Evolutionary conservation across 148 eudicot genomes (phyloP).

Genomic region (Vaccinium darrowii): DNA sequence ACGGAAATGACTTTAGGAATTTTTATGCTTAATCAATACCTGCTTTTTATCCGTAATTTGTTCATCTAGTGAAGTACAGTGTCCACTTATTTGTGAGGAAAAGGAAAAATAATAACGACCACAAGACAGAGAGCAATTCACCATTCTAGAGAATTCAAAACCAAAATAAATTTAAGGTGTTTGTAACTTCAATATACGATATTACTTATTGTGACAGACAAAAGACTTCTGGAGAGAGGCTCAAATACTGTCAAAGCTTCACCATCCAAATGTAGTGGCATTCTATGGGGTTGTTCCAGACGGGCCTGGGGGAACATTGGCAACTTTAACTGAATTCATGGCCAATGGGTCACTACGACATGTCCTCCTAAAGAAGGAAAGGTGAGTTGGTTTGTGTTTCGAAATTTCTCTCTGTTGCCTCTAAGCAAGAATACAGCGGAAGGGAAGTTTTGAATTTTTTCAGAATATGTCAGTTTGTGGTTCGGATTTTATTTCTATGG

Average conservation of each 20-base stretch:
- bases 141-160: neutral
- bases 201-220: conserved; percentile 43
- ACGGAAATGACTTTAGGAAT: neutral
- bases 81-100: neutral
- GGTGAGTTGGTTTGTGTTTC: conserved; percentile 34
- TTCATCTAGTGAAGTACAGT: neutral
- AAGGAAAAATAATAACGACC: neutral
- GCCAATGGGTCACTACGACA: conserved; percentile 84
- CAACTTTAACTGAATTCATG: conserved; percentile 94
- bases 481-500: neutral
- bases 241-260: conserved; percentile 86
- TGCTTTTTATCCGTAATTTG: neutral
- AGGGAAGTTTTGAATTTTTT: conserved; percentile 6
- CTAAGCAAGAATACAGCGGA: neutral
- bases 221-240: conserved; percentile 99
- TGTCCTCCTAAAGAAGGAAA: conserved; percentile 69
- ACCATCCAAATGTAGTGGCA: conserved; percentile 97
- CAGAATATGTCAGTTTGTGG: conserved; percentile 19
- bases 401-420: conserved; percentile 1
- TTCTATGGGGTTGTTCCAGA: conserved; percentile 98
- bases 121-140: neutral
- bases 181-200: neutral
- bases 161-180: neutral
- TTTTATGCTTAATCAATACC: neutral
- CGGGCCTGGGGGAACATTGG: conserved; percentile 86